phyloP scores from a whole-genome alignment of 306 rosid genomes.

The Cajanus cajan region DNA sequence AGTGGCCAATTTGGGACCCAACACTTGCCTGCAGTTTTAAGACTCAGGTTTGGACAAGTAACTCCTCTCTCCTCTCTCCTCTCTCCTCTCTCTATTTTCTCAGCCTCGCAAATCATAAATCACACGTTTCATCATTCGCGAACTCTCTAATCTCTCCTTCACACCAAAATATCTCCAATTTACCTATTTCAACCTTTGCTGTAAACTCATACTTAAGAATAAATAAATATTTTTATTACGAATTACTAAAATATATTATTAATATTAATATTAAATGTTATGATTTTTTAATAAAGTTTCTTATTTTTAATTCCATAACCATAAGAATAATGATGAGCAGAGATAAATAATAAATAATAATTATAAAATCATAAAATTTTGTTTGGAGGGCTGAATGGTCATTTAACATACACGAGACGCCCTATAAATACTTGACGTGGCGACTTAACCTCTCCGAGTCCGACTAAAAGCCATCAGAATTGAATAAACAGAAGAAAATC shows the following conservation, averaged over 20 bases:
- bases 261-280: too few species aligned
- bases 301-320: neutral
- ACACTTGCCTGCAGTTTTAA: neutral
- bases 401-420: neutral
- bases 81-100: neutral
- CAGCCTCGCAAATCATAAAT: neutral
- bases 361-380: neutral
- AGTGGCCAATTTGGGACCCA: slow-evolving; percentile 1
- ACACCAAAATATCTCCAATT: slow-evolving; percentile 6
- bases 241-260: too few species aligned
- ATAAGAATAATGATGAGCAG: neutral
- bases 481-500: neutral
- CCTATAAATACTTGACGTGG: neutral
- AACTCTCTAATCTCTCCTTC: neutral
- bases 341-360: neutral
- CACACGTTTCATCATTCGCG: neutral
- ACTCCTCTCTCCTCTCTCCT: neutral
- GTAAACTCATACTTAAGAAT: too few species aligned
- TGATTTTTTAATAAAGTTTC: neutral
- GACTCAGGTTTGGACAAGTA: neutral
- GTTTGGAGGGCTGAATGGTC: slow-evolving; percentile 1
- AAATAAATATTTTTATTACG: too few species aligned
- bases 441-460: too few species aligned
- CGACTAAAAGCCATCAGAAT: neutral
- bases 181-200: too few species aligned